phyloP scores from a whole-genome alignment of 1,284 basidiomycete species.

The Gymnopus androsaceus region DNA sequence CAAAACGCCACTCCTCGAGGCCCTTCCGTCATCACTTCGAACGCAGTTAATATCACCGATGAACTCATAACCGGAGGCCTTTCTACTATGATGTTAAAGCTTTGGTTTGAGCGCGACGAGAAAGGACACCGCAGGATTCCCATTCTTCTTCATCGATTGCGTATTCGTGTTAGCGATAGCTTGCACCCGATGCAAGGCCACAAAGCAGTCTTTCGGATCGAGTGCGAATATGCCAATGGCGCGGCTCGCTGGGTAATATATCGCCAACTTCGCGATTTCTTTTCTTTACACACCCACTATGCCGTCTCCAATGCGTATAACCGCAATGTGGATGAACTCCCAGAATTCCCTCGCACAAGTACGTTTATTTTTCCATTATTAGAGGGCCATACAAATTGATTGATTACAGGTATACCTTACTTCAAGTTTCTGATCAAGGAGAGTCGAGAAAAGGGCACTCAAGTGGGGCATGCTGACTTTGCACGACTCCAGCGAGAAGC shows the following conservation, averaged over 20 bases:
- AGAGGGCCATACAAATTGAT: background rate
- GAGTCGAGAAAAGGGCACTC: slow-evolving; percentile 47
- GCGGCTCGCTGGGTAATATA: slow-evolving; percentile 96
- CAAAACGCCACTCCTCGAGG: slow-evolving; percentile 29
- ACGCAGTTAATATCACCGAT: slow-evolving; percentile 77
- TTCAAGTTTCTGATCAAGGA: slow-evolving; percentile 79
- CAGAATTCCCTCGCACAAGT: slow-evolving; percentile 92
- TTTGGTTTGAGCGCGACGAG: slow-evolving; percentile 94
- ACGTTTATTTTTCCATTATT: slow-evolving; percentile 30
- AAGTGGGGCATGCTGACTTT: slow-evolving; percentile 71
- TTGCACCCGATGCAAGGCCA: slow-evolving; percentile 78
- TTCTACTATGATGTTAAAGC: slow-evolving; percentile 80
- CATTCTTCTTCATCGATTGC: slow-evolving; percentile 83
- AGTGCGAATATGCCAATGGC: slow-evolving; percentile 97
- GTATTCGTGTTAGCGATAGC: slow-evolving; percentile 84
- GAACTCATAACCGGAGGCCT: slow-evolving; percentile 84
- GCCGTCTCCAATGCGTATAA: slow-evolving; percentile 82
- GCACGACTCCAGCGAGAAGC: slow-evolving; percentile 78
- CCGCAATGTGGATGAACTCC: slow-evolving; percentile 74
- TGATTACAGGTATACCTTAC: slow-evolving; percentile 73
- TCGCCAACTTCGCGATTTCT: slow-evolving; percentile 90
- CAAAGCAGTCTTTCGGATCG: slow-evolving; percentile 88
- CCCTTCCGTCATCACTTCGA: slow-evolving; percentile 50
- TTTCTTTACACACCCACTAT: slow-evolving; percentile 91
- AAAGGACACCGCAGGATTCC: slow-evolving; percentile 83